Evolutionary conservation across 495 filamentous ascomycete genomes (phyloP).

Genomic region (Penicilliopsis zonata): DNA sequence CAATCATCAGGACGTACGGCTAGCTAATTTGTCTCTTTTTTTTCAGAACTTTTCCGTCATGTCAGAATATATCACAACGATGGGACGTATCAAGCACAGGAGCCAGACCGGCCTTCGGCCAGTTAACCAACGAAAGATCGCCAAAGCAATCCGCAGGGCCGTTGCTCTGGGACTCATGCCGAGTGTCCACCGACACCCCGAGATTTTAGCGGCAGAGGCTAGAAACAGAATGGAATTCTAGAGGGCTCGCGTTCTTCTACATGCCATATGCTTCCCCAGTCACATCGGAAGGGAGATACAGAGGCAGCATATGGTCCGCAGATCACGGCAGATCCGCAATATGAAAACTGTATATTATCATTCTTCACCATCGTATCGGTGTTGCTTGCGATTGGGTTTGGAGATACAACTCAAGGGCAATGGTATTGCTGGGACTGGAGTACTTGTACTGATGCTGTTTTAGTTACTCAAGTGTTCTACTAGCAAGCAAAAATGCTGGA

Average conservation of each 20-base stretch:
- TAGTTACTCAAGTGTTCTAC: no score
- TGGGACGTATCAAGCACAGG: slow-evolving; percentile 73
- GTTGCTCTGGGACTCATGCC: slow-evolving; percentile 89
- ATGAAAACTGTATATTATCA: no score
- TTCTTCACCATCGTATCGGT: no score
- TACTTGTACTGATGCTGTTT: no score
- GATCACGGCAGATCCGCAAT: no score
- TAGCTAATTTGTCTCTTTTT: slow-evolving; percentile 1
- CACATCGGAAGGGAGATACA: background rate
- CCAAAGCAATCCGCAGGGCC: slow-evolving; percentile 79
- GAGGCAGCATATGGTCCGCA: no score
- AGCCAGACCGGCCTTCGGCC: slow-evolving; percentile 66
- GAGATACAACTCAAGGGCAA: no score
- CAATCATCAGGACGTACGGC: background rate
- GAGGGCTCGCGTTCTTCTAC: background rate
- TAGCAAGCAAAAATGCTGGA: no score
- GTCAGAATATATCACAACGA: slow-evolving; percentile 72
- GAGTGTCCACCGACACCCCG: slow-evolving; percentile 85
- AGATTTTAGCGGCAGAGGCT: slow-evolving; percentile 48
- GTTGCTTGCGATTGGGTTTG: no score
- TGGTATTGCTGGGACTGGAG: no score
- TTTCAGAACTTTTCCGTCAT: slow-evolving; percentile 83
- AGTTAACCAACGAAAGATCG: slow-evolving; percentile 84
- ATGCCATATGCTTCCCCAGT: background rate
- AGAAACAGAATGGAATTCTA: slow-evolving; percentile 15